Conservation (phyloP, 352 stramenopile genomes). For the Pythium coloratum region DNA sequence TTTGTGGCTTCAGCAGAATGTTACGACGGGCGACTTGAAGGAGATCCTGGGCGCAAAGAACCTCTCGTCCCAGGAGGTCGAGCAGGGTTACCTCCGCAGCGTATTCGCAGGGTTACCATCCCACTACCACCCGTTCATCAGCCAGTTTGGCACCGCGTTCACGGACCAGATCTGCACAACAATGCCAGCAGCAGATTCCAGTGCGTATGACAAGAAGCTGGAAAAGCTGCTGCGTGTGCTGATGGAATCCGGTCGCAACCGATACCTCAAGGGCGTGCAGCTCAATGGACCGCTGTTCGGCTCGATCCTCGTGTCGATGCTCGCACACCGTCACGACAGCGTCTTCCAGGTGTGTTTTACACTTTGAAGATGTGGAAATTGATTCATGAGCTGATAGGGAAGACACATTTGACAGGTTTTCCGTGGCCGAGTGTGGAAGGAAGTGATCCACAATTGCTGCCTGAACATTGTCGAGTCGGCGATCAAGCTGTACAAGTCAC, state of each 20-base stretch:
- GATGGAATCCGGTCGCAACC: conserved; percentile 64
- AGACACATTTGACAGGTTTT: conserved; percentile 42
- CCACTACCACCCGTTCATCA: conserved; percentile 31
- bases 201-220: conserved; percentile 54
- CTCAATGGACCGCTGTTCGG: conserved; percentile 71
- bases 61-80: conserved; percentile 51
- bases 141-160: conserved; percentile 51
- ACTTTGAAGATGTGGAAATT: neutral
- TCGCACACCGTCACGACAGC: conserved; percentile 61
- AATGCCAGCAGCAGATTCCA: conserved; percentile 40
- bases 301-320: conserved; percentile 76
- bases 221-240: conserved; percentile 62
- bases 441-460: conserved; percentile 80
- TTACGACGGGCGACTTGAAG: conserved; percentile 62
- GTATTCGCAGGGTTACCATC: conserved; percentile 38
- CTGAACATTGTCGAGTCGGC: conserved; percentile 77
- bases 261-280: conserved; percentile 63
- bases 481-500: conserved; percentile 79
- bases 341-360: conserved; percentile 48
- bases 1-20: conserved; percentile 71
- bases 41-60: conserved; percentile 54
- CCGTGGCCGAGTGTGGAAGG: conserved; percentile 64
- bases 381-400: neutral
- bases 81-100: conserved; percentile 62
- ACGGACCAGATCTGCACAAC: conserved; percentile 60